A percentile compares a stretch with the other conserved stretches of the same genome.
Evolutionary conservation across 2,329 filamentous ascomycete genomes (phyloP).

Genomic region (Teratosphaeria nubilosa): DNA sequence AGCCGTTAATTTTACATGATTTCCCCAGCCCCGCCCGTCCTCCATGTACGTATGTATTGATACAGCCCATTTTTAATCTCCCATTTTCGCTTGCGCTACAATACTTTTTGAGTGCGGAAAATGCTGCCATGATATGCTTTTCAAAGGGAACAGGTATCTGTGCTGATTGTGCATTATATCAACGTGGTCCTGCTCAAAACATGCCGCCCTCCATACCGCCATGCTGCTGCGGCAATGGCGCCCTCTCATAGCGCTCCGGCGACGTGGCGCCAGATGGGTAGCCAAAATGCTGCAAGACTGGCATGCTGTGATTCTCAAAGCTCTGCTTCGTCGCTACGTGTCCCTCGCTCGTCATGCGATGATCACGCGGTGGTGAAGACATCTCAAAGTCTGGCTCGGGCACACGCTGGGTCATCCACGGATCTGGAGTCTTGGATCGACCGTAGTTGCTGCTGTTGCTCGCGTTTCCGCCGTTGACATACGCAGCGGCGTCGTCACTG

Average conservation of each 20-base stretch:
- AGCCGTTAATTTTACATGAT: neutral
- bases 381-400: conserved; percentile 5
- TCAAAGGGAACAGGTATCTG: neutral
- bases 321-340: neutral
- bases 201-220: conserved; percentile 6
- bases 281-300: conserved; percentile 10
- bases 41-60: neutral
- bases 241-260: conserved; percentile 5
- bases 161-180: neutral
- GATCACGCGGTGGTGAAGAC: neutral
- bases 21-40: neutral
- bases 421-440: conserved; percentile 14
- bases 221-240: conserved; percentile 3
- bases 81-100: neutral
- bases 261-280: neutral
- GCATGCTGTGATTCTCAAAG: conserved; percentile 9
- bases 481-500: conserved; percentile 1
- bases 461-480: neutral
- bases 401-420: conserved; percentile 6
- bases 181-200: conserved; percentile 2
- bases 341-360: neutral
- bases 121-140: neutral
- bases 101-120: neutral
- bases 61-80: neutral
- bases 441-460: conserved; percentile 3